Base-by-base conservation (phyloP, 139 green algal genomes). In the Pseudopediastrum boryanum region DNA sequence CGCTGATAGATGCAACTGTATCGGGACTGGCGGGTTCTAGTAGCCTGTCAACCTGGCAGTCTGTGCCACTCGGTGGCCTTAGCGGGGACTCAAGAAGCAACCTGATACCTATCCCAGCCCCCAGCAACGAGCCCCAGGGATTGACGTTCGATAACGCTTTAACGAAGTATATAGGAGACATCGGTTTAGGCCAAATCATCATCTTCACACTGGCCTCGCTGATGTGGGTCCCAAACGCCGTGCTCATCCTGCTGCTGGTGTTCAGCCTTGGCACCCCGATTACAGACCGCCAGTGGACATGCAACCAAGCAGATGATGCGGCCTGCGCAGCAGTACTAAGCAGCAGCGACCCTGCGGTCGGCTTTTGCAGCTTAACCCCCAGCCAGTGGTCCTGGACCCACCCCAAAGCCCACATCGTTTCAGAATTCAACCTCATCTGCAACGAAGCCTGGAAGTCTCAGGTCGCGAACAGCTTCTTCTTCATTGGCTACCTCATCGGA, bases 381-480 rank as follows among this genome's bases (percentile, higher is more conserved):
- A 35, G 4, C 23, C 46, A 68, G 50, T 81, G 75, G 75, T 1
- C 7, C 29, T 81, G 75, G 75, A 68, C 48, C 13, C 21, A 35
- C 44, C 75, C 75, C 31, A 46, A 21, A 2, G 3, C 38, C 29
- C 78, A 66, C 0, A 42, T 91, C 3, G 68, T 85, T 1, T 87
- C 71, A 4, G 80, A 94, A 51, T 95, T 89, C 50, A 82, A 91
- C 54, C 64, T 95, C 7, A 48, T 92, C 0, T 95, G 91, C 56
- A 25, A 21, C 31, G 38, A 79, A 10, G 62, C 67, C 9, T 93
- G 85, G 87, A 75, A 79, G 27, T 64, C 77, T 1, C 85, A 91
- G 48, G 21, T 87, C 3, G 81, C 85, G 33, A 85, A 86, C 54
- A 64, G 36, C 13, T 78, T 65, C 31, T 95, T 93, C 78, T 95